phyloP scores from a whole-genome alignment of 208 protist genomes.

The Trypanosoma conorhini region DNA sequence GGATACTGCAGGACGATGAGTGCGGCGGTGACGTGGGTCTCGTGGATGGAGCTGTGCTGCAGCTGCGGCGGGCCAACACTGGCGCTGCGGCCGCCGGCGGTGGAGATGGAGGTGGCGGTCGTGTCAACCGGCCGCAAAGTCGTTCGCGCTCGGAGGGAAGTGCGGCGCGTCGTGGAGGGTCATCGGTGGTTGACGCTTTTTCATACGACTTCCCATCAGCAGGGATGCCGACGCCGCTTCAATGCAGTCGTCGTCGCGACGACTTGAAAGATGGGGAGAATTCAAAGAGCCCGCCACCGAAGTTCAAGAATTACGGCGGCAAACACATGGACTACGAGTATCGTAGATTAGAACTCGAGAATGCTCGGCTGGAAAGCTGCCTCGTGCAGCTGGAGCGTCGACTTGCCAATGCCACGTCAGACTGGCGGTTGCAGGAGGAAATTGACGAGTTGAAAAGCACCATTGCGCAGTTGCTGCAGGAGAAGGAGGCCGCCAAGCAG shows the following conservation, averaged over 20 bases:
- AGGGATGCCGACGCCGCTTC: constrained; percentile 2
- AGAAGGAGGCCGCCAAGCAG: constrained; percentile 22
- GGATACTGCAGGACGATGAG: constrained; percentile 30
- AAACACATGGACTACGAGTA: not conserved
- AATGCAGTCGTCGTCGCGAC: not conserved
- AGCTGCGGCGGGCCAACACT: constrained; percentile 1
- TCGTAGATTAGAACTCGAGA: constrained; percentile 42
- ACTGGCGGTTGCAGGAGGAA: constrained; percentile 33
- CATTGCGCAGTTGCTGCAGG: constrained; percentile 8
- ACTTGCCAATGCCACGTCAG: constrained; percentile 24
- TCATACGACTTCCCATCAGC: not conserved
- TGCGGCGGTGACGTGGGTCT: constrained; percentile 55
- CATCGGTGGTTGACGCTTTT: not conserved
- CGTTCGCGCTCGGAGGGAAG: not conserved
- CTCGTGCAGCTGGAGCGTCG: constrained; percentile 17
- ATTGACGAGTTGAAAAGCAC: constrained; percentile 26
- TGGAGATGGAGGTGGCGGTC: not conserved
- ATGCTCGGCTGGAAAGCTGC: constrained; percentile 39
- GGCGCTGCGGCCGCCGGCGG: not conserved
- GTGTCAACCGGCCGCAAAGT: not conserved
- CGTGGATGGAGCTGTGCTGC: constrained; percentile 53
- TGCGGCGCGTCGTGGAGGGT: not conserved
- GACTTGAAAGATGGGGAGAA: not conserved
- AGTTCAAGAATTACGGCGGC: not conserved
- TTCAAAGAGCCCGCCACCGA: not conserved